A percentile compares a stretch with the other conserved stretches of the same genome.
Conservation (phyloP, 495 filamentous ascomycete genomes). For the Penicillium egyptiacum region DNA sequence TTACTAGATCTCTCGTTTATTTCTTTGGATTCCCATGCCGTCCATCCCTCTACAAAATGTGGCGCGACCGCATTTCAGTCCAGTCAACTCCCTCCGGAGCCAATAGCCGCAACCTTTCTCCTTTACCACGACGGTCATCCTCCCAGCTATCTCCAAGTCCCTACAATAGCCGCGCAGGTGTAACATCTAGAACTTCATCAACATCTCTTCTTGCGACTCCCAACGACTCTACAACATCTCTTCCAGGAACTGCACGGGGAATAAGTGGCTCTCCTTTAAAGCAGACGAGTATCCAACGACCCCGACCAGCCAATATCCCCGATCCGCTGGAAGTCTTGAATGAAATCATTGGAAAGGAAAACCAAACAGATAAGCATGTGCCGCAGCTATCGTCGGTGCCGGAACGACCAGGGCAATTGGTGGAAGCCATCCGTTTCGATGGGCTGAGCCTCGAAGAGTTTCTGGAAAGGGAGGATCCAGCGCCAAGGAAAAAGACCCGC, state of each 20-base stretch:
- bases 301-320: constrained; percentile 52
- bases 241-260: constrained; percentile 59
- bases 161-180: constrained; percentile 56
- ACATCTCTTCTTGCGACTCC: constrained; percentile 63
- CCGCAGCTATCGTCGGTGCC: constrained; percentile 13
- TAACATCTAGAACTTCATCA: constrained; percentile 62
- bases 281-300: constrained; percentile 48
- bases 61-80: constrained; percentile 82
- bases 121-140: constrained; percentile 63
- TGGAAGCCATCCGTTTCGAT: constrained; percentile 75
- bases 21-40: constrained; percentile 10
- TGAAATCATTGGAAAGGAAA: constrained; percentile 61
- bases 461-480: constrained; percentile 42
- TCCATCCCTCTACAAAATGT: constrained; percentile 56
- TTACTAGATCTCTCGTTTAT: too few species aligned
- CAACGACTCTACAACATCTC: constrained; percentile 71
- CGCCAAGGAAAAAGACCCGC: constrained; percentile 31
- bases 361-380: constrained; percentile 23
- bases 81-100: constrained; percentile 65
- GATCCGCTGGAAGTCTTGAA: constrained; percentile 75
- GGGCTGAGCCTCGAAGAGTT: constrained; percentile 74
- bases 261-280: constrained; percentile 67
- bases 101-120: constrained; percentile 64
- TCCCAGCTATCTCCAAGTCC: constrained; percentile 38
- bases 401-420: constrained; percentile 46